phyloP scores from a whole-genome alignment of 1,139 yeast species.

The Suhomyces guaymorum region DNA sequence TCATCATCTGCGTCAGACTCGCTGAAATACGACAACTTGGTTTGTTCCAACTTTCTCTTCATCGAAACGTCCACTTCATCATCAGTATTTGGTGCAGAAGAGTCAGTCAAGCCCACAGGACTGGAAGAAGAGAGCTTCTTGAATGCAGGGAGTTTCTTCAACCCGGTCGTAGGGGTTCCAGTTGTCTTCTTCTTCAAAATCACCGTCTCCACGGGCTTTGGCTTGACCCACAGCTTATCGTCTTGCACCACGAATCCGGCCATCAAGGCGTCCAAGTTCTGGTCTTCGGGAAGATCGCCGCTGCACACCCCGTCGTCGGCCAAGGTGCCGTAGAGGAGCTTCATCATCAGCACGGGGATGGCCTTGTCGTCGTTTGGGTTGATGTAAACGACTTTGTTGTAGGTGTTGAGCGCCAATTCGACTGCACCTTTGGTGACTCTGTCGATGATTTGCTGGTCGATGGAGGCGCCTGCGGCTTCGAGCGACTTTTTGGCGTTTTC shows the following conservation, averaged over 20 bases:
- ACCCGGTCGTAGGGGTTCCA: slow-evolving; percentile 9
- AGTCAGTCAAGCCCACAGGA: slow-evolving; percentile 42
- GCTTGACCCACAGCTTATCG: slow-evolving; percentile 45
- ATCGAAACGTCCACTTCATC: slow-evolving; percentile 42
- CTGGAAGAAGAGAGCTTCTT: slow-evolving; percentile 14
- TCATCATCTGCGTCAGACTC: slow-evolving; percentile 48
- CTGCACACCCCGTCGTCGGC: slow-evolving; percentile 48
- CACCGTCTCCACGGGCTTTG: slow-evolving; percentile 34
- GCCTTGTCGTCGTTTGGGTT: slow-evolving; percentile 55
- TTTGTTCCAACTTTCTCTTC: slow-evolving; percentile 46
- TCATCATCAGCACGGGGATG: slow-evolving; percentile 47
- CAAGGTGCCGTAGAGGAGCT: slow-evolving; percentile 42
- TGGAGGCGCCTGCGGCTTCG: slow-evolving; percentile 20
- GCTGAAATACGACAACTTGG: slow-evolving; percentile 55
- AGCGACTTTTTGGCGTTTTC: slow-evolving; percentile 37
- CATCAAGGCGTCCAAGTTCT: slow-evolving; percentile 59
- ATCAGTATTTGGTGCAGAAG: slow-evolving; percentile 40
- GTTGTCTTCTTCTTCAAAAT: slow-evolving; percentile 31
- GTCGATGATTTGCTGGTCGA: slow-evolving; percentile 69
- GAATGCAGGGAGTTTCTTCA: slow-evolving; percentile 17
- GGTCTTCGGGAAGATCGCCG: slow-evolving; percentile 56
- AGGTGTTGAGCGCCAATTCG: slow-evolving; percentile 44
- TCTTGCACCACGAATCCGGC: slow-evolving; percentile 58
- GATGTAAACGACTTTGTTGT: slow-evolving; percentile 53
- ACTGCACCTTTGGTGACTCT: slow-evolving; percentile 62